These are phyloP conservation scores for Penicillium bovifimosum DNA, from an alignment of 495 filamentous ascomycete genomes.

Conservation along the genomic window DNA sequence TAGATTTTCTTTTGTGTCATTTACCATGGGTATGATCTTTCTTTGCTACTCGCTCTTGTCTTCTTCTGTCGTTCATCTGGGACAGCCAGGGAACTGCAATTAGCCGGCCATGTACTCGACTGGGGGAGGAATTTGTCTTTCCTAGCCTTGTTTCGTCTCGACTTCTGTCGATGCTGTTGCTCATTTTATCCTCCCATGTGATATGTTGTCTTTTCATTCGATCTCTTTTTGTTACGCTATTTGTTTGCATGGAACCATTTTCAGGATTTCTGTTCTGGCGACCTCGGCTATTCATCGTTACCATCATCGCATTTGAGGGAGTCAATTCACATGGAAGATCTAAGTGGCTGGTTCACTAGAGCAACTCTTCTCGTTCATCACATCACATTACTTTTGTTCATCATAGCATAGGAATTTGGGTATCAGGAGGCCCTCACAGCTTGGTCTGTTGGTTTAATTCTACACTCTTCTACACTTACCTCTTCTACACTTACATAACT, in stretches of 20 bases:
- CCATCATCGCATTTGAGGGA: constrained; percentile 26
- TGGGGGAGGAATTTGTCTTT: background rate
- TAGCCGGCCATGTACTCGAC: background rate
- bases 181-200: background rate
- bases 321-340: constrained; percentile 19
- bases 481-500: too few relatives aligned
- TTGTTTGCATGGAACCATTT: constrained; percentile 8
- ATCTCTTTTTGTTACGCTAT: constrained; percentile 9
- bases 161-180: background rate
- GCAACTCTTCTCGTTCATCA: constrained; percentile 12
- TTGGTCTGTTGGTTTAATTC: constrained; percentile 10
- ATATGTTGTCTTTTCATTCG: background rate
- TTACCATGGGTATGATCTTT: background rate
- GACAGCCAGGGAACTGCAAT: background rate
- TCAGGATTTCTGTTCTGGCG: constrained; percentile 10
- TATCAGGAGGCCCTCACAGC: constrained; percentile 3
- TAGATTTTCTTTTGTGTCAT: constrained; percentile 8
- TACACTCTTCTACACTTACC: background rate
- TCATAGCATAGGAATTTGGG: constrained; percentile 2
- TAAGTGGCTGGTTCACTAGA: constrained; percentile 27
- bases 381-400: background rate
- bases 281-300: constrained; percentile 5
- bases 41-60: background rate
- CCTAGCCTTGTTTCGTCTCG: background rate
- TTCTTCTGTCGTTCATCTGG: background rate